Base-by-base conservation (phyloP, 805 yeast species). In the Ascoidea asiatica region DNA sequence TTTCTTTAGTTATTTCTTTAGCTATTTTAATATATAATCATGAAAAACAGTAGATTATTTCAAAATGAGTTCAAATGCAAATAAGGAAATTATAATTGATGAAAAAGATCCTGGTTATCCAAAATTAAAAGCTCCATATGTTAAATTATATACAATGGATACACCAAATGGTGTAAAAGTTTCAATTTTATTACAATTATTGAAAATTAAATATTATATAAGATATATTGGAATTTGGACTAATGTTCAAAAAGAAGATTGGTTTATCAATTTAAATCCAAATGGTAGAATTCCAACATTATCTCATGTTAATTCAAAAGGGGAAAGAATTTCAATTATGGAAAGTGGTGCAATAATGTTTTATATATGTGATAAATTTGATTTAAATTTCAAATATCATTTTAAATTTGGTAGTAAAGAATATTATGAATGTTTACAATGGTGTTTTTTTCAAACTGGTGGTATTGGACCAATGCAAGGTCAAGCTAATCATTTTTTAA, bases 261-360 rank as follows among this genome's bases (percentile, higher is more conserved):
- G 80, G 79, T 79, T 64, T 50, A 55, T 75, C 42, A 63, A 70
- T 44, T 57, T 75, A 53, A 76, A 78, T 56, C 78, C 80, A 18
- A 77, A 79, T 52, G 84, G 86, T 4, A 63, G 77, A 52, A 72
- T 80, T 43, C 86, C 87, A 21, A 67, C 77, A 0, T 57, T 80
- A 35, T 63, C 56, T 36, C 68, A 65, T 41, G 61, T 55, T 35
- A 54, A 58, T 39, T 46, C 53, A 4, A 44, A 68, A 4, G 79
- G 77, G 4, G 58, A 69, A 38, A 56, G 56, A 5, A 64, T 65
- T 23, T 61, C 71, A 19, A 54, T 80, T 21, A 68, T 70, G 51
- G 85, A 79, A 59, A 67, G 79, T 33, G 84, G 73, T 29, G 82
- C 85, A 2, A 78, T 79, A 48, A 56, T 80, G 58, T 60, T 65